phyloP scores from a whole-genome alignment of 1,284 basidiomycete species.

The Ustilago hordei region DNA sequence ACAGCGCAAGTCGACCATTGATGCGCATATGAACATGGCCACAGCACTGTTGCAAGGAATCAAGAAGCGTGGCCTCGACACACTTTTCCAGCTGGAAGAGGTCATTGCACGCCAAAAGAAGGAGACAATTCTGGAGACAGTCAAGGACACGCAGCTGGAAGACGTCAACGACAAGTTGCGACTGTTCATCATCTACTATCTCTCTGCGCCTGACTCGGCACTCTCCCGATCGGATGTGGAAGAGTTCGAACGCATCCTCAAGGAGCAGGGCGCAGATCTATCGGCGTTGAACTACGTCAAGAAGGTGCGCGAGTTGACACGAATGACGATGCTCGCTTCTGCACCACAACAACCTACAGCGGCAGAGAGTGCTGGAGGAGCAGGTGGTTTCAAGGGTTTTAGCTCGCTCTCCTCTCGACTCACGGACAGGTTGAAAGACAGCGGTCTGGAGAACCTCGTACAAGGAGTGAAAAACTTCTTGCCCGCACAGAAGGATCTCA shows the following conservation, averaged over 20 bases:
- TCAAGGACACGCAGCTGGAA: constrained; percentile 71
- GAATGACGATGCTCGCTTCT: constrained; percentile 88
- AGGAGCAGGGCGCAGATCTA: constrained; percentile 76
- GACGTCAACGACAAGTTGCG: constrained; percentile 82
- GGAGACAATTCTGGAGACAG: constrained; percentile 80
- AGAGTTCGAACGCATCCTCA: constrained; percentile 77
- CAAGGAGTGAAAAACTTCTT: constrained; percentile 98
- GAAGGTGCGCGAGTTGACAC: constrained; percentile 89
- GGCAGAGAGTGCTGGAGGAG: constrained; percentile 70
- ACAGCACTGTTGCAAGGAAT: constrained; percentile 95
- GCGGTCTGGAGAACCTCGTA: constrained; percentile 90
- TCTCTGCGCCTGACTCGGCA: constrained; percentile 83
- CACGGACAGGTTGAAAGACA: constrained; percentile 91
- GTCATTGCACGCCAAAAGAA: constrained; percentile 76
- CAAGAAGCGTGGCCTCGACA: constrained; percentile 93
- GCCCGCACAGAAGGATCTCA: constrained; percentile 91
- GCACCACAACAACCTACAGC: constrained; percentile 76
- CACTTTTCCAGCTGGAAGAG: constrained; percentile 96
- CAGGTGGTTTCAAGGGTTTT: constrained; percentile 88
- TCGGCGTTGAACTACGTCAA: constrained; percentile 94
- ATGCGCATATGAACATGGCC: constrained; percentile 99
- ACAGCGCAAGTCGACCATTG: constrained; percentile 92
- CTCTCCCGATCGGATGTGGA: constrained; percentile 86
- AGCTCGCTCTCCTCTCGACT: constrained; percentile 77
- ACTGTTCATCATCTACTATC: constrained; percentile 91